A percentile compares a stretch with the other conserved stretches of the same genome.
These are phyloP conservation scores for Nakazawaea populi DNA, from an alignment of 805 yeast species.

Conservation along the genomic window DNA sequence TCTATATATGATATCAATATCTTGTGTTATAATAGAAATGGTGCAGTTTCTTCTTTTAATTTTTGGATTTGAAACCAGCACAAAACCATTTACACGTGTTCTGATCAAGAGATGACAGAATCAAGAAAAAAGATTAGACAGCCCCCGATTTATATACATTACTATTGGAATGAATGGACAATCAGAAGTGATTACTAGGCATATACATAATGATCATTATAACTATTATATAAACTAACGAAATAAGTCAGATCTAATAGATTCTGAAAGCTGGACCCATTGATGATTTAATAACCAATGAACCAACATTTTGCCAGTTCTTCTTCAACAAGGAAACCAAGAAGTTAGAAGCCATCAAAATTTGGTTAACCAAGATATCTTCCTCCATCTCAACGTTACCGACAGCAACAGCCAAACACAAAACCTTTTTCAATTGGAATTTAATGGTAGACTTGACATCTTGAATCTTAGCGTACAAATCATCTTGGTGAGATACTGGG, in stretches of 20 bases:
- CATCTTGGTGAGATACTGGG: conserved; percentile 99
- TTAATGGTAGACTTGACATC: conserved; percentile 99
- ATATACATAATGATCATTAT: neutral
- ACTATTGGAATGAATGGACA: too few species aligned
- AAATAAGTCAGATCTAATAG: conserved; percentile 52
- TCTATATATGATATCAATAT: too few species aligned
- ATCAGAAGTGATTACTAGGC: too few species aligned
- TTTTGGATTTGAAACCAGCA: too few species aligned
- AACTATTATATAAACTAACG: neutral
- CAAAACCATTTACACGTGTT: too few species aligned
- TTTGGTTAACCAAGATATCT: conserved; percentile 93
- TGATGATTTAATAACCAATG: conserved; percentile 96
- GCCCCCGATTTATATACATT: too few species aligned
- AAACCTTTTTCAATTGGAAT: conserved; percentile 99
- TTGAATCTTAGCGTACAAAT: conserved; percentile 88
- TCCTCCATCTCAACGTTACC: conserved; percentile 99
- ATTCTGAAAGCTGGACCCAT: conserved; percentile 99
- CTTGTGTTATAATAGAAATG: too few species aligned
- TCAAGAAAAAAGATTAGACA: too few species aligned
- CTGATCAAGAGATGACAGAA: too few species aligned
- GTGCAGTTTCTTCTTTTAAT: too few species aligned
- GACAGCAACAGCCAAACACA: conserved; percentile 98
- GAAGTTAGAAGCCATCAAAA: conserved; percentile 98
- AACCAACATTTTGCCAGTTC: conserved; percentile 99
- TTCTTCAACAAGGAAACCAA: conserved; percentile 98